Evolutionary conservation across 371 early-diverging fungal species (phyloP).

Genomic region (Rhizopus stolonifer): DNA sequence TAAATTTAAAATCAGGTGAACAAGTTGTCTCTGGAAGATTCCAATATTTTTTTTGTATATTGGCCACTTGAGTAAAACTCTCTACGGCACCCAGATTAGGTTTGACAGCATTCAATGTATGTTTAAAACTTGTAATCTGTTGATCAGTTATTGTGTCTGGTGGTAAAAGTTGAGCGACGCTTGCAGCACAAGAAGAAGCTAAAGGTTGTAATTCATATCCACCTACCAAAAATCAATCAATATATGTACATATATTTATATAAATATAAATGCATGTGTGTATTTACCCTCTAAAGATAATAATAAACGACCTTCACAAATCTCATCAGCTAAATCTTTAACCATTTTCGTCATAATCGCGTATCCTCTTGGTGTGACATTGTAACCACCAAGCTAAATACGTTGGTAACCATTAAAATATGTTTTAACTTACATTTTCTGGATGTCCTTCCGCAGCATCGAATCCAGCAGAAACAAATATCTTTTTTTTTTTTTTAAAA

Average conservation of each 20-base stretch:
- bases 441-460: conserved; percentile 67
- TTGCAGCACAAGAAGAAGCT: conserved; percentile 43
- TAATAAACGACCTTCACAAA: conserved; percentile 56
- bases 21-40: conserved; percentile 43
- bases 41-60: conserved; percentile 54
- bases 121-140: conserved; percentile 35
- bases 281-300: conserved; percentile 50
- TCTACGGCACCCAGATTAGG: conserved; percentile 57
- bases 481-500: conserved; percentile 29
- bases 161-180: conserved; percentile 47
- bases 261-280: background rate
- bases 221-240: conserved; percentile 13
- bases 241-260: background rate
- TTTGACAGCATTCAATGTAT: conserved; percentile 51
- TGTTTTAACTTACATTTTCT: conserved; percentile 47
- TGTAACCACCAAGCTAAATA: conserved; percentile 60
- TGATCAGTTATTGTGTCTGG: conserved; percentile 38
- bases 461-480: conserved; percentile 68
- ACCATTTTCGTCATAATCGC: conserved; percentile 58
- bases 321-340: conserved; percentile 51
- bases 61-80: conserved; percentile 39
- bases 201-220: conserved; percentile 54
- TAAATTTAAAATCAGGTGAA: conserved; percentile 49
- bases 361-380: conserved; percentile 58
- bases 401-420: too few relatives aligned